Percentiles rank a stretch among this genome's conserved stretches.
Conservation (phyloP, 768 basidiomycete genomes). For the Mycena rosella region DNA sequence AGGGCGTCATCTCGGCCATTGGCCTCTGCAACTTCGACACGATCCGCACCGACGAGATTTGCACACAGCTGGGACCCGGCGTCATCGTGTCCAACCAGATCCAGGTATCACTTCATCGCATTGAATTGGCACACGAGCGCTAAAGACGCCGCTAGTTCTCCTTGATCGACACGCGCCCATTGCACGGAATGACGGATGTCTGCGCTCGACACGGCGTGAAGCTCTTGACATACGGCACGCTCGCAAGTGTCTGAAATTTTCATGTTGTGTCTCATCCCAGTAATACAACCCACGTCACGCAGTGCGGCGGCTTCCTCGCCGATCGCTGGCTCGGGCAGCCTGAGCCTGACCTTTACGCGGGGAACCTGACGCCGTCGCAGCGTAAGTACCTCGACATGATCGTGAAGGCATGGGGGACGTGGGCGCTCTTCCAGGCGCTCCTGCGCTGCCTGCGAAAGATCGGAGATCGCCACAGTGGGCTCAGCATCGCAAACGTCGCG, state of each 20-base stretch:
- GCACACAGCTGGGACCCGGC: conserved; percentile 71
- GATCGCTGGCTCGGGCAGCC: conserved; percentile 78
- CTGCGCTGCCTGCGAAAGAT: conserved; percentile 69
- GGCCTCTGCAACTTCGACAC: conserved; percentile 89
- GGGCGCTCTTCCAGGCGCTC: conserved; percentile 81
- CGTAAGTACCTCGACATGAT: conserved; percentile 93
- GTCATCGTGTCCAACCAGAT: conserved; percentile 87
- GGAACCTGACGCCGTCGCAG: conserved; percentile 82
- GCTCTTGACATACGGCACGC: conserved; percentile 81
- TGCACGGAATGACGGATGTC: conserved; percentile 82
- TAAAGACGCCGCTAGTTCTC: conserved; percentile 69
- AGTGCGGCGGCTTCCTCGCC: conserved; percentile 86
- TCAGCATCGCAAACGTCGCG: conserved; percentile 83
- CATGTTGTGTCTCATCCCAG: neutral
- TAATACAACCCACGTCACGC: neutral
- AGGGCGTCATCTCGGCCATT: conserved; percentile 73
- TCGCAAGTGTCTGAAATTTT: conserved; percentile 55
- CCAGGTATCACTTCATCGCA: conserved; percentile 60
- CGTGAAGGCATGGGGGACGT: conserved; percentile 81
- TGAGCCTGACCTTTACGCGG: conserved; percentile 80
- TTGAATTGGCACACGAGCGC: conserved; percentile 5
- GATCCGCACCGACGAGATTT: conserved; percentile 81
- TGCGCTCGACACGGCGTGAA: conserved; percentile 74
- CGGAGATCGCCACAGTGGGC: conserved; percentile 73
- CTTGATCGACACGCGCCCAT: conserved; percentile 81